Percentiles rank a stretch among this genome's conserved stretches.
These are phyloP conservation scores for Pseudocercospora eumusae DNA, from an alignment of 2,329 filamentous ascomycete species.

Conservation along the genomic window DNA sequence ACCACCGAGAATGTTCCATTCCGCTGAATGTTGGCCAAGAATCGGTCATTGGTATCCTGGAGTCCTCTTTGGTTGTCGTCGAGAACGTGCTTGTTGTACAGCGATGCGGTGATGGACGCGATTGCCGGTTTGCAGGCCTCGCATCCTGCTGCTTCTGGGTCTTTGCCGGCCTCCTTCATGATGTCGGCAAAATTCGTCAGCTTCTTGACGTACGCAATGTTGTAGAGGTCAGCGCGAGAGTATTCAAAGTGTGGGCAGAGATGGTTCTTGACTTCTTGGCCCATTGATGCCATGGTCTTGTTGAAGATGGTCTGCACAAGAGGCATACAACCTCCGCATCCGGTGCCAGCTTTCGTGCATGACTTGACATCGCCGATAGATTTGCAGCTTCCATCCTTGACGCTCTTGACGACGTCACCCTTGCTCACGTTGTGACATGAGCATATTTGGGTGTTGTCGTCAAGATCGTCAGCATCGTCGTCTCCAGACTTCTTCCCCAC, in stretches of 20 bases:
- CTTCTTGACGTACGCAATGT: conserved; percentile 80
- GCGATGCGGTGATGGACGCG: conserved; percentile 74
- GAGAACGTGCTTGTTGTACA: conserved; percentile 84
- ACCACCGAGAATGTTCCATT: conserved; percentile 90
- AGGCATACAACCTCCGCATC: conserved; percentile 87
- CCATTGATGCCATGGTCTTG: conserved; percentile 80
- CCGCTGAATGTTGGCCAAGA: conserved; percentile 84
- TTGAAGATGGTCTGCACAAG: conserved; percentile 89
- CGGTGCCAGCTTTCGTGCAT: conserved; percentile 88
- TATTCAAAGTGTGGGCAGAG: conserved; percentile 82
- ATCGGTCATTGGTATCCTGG: conserved; percentile 89
- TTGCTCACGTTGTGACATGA: conserved; percentile 93
- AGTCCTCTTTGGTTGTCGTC: conserved; percentile 69
- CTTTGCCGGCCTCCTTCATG: conserved; percentile 75
- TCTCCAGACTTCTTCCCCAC: conserved; percentile 75
- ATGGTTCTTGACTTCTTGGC: conserved; percentile 83
- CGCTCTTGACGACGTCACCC: conserved; percentile 69
- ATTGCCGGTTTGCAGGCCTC: conserved; percentile 84
- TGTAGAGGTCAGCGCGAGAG: conserved; percentile 84
- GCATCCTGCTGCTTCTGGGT: conserved; percentile 72
- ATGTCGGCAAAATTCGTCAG: conserved; percentile 71
- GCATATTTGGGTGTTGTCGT: conserved; percentile 85
- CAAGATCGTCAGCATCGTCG: conserved; percentile 75
- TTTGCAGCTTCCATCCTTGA: conserved; percentile 79
- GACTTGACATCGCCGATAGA: conserved; percentile 80